Evolutionary conservation across 805 yeast species (phyloP).

Genomic region (Diddensiella santjacobensis): DNA sequence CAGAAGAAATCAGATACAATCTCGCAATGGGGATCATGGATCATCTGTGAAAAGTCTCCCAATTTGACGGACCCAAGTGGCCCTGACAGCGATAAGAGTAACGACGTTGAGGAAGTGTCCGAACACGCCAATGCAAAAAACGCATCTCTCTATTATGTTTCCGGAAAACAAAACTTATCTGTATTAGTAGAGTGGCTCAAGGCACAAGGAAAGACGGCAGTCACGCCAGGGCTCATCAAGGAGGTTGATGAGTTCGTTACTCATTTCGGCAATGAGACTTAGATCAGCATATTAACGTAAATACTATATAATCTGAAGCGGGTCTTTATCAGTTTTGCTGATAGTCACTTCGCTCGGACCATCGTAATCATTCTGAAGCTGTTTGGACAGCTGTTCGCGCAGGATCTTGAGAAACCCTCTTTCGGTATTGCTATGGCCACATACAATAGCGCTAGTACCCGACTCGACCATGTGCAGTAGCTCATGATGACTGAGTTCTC

Average conservation of each 20-base stretch:
- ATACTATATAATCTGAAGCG: slow-evolving; percentile 36
- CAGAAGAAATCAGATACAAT: slow-evolving; percentile 31
- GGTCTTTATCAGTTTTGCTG: slow-evolving; percentile 62
- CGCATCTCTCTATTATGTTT: slow-evolving; percentile 22
- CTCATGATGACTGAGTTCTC: slow-evolving; percentile 94
- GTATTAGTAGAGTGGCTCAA: slow-evolving; percentile 30
- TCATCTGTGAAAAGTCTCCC: slow-evolving; percentile 28
- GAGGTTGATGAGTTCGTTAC: slow-evolving; percentile 21
- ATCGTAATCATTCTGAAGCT: slow-evolving; percentile 36
- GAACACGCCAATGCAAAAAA: not conserved
- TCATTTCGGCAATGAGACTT: slow-evolving; percentile 2
- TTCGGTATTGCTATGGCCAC: slow-evolving; percentile 92
- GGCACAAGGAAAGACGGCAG: slow-evolving; percentile 15
- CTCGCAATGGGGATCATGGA: slow-evolving; percentile 35
- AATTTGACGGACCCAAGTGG: slow-evolving; percentile 15
- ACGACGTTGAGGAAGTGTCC: not conserved
- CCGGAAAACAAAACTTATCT: slow-evolving; percentile 26
- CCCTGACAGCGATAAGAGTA: not conserved
- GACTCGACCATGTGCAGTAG: slow-evolving; percentile 64
- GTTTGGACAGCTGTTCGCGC: slow-evolving; percentile 45
- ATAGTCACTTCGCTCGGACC: slow-evolving; percentile 29
- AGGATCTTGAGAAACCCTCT: slow-evolving; percentile 68
- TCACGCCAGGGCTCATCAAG: slow-evolving; percentile 9
- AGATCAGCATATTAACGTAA: not conserved
- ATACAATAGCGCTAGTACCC: slow-evolving; percentile 68